Conservation (phyloP, 176 grass and related monocot species). For the Paspalum vaginatum region DNA sequence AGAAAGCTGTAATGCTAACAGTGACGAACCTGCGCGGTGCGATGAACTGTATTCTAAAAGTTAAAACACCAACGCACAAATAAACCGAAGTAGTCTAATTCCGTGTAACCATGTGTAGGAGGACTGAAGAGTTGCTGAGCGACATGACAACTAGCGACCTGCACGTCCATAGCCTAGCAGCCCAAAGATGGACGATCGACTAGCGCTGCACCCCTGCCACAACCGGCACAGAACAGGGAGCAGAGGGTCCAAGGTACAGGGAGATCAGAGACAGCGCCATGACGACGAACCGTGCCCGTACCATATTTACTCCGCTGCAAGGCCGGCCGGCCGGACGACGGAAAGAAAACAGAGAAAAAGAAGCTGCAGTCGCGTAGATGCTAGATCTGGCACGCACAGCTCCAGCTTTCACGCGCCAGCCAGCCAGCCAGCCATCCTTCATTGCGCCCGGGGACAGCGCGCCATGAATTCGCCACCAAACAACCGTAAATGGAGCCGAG, state of each 20-base stretch:
- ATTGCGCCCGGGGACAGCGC: constrained; percentile 40
- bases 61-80: no score
- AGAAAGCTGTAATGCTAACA: background rate
- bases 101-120: no score
- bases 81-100: no score
- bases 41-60: no score
- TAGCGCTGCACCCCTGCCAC: background rate
- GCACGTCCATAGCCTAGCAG: background rate
- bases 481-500: constrained; percentile 33
- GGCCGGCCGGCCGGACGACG: background rate
- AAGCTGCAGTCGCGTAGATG: background rate
- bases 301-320: constrained; percentile 30
- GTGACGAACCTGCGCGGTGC: background rate
- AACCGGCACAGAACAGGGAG: background rate
- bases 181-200: background rate
- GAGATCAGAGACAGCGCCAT: background rate
- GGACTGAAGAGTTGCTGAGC: background rate
- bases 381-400: constrained; percentile 17
- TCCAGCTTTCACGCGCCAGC: constrained; percentile 25
- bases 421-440: constrained; percentile 1
- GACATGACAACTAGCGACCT: background rate
- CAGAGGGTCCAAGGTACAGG: background rate
- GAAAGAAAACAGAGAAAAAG: background rate
- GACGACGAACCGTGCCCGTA: background rate
- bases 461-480: constrained; percentile 54